Evolutionary conservation across 1,139 yeast genomes (phyloP).

Genomic region (Pneumocystis murina): DNA sequence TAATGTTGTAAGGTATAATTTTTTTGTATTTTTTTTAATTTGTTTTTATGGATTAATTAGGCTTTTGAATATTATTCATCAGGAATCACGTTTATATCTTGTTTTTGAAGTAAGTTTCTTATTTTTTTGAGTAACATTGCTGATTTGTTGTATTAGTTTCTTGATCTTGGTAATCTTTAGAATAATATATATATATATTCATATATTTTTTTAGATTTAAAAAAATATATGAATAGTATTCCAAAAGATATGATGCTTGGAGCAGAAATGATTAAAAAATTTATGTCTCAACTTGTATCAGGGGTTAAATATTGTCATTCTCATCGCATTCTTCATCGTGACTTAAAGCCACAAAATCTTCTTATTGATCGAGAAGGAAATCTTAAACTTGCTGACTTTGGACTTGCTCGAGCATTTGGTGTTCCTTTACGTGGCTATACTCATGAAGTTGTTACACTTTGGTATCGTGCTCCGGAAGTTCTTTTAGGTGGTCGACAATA

Average conservation of each 20-base stretch:
- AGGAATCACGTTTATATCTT: conserved; percentile 83
- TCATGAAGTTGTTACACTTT: conserved; percentile 72
- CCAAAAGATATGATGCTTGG: conserved; percentile 72
- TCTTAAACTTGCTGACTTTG: conserved; percentile 90
- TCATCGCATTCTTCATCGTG: conserved; percentile 85
- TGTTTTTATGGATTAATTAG: conserved; percentile 20
- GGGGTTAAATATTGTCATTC: conserved; percentile 94
- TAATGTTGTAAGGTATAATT: conserved; percentile 49
- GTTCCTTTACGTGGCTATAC: conserved; percentile 69
- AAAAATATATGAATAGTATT: conserved; percentile 81
- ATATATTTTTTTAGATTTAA: conserved; percentile 83
- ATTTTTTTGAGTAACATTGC: not conserved
- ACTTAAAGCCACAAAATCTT: conserved; percentile 86
- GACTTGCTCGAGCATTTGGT: conserved; percentile 86
- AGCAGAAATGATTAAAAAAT: conserved; percentile 64
- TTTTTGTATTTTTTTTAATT: not conserved
- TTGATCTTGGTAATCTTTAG: conserved; percentile 28
- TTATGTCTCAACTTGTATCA: conserved; percentile 80
- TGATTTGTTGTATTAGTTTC: not conserved
- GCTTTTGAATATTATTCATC: conserved; percentile 86
- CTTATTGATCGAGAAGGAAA: conserved; percentile 80
- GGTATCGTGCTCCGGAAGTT: conserved; percentile 99
- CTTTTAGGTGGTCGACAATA: conserved; percentile 86
- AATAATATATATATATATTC: not conserved
- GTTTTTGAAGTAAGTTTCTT: conserved; percentile 37